Evolutionary conservation across 2,329 filamentous ascomycete species (phyloP), one percentile per base, ranked within the genome.

Genomic region (Endoconidiophora polonica): DNA sequence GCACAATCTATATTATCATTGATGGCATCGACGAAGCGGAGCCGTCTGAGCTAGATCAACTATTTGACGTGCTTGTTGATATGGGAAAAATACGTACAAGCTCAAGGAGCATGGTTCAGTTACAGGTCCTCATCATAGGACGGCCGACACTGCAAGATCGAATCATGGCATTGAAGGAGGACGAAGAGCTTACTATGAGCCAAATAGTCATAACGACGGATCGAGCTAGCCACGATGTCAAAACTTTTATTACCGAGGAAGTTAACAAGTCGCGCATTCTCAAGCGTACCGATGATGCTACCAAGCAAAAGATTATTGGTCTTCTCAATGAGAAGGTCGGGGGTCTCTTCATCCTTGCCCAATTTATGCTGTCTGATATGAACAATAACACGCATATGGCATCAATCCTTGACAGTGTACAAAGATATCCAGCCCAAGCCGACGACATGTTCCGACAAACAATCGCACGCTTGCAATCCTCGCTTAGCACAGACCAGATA

Each of bases 301-400:
- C 69, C 53, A 59, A 63, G 52, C 55, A 62, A 12, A 61, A 65
- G 29, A 62, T 72, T 3, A 60, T 67, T 2, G 57, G 63, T 2
- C 63, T 61, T 5, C 62, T 72, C 57, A 61, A 61, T 3, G 60
- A 61, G 4, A 65, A 66, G 18, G 68, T 68, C 1, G 65, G 69
- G 18, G 69, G 69, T 0, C 62, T 72, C 16, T 72, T 72, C 54
- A 68, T 72, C 18, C 62, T 70, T 43, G 69, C 69, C 44, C 67
- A 70, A 50, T 66, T 71, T 42, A 72, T 72, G 69, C 50, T 75
- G 2, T 66, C 66, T 4, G 71, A 75, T 45, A 59, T 72, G 2
- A 65, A 62, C 20, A 65, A 66, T 29, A 65, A 71, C 50, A 61
- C 64, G 2, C 69, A 70, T 41, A 66, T 68, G 0, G 61, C 64